Evolutionary conservation across 2,329 filamentous ascomycete genomes (phyloP).

Genomic region (Nakataea oryzae): DNA sequence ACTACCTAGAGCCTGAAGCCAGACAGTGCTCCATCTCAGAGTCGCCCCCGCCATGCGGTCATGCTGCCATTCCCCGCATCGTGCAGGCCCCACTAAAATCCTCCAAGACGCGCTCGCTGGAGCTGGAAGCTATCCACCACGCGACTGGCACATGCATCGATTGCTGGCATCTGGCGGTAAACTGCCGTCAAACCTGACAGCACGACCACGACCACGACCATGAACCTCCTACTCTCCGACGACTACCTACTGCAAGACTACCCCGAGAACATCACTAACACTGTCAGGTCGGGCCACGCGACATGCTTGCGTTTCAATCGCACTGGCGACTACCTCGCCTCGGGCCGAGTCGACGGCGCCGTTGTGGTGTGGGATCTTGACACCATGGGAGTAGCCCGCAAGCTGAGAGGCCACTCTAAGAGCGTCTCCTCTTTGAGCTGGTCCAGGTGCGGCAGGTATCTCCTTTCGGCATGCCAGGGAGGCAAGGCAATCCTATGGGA

Average conservation of each 20-base stretch:
- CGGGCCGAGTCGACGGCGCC: conserved; percentile 86
- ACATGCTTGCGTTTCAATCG: conserved; percentile 78
- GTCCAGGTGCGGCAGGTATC: conserved; percentile 83
- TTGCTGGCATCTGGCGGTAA: neutral
- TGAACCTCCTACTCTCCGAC: conserved; percentile 52
- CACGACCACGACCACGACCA: conserved; percentile 15
- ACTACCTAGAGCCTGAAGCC: neutral
- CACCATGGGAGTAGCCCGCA: conserved; percentile 91
- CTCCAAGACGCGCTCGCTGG: neutral
- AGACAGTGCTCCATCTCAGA: neutral
- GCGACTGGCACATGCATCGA: neutral
- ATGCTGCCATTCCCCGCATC: neutral
- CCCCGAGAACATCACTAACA: conserved; percentile 80
- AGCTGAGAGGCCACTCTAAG: conserved; percentile 83
- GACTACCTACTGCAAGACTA: conserved; percentile 67
- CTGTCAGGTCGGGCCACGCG: conserved; percentile 63
- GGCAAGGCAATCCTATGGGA: conserved; percentile 98
- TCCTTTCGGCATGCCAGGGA: conserved; percentile 87
- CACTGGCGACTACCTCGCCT: conserved; percentile 87
- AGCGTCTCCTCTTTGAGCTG: conserved; percentile 93
- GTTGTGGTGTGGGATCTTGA: conserved; percentile 96
- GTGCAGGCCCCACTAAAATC: neutral
- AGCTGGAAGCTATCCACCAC: neutral
- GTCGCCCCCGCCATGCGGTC: neutral
- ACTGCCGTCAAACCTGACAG: neutral